Evolutionary conservation across 257 asterid genomes (phyloP), one percentile per base, ranked within the genome.

Genomic region (Solanum chilense): DNA sequence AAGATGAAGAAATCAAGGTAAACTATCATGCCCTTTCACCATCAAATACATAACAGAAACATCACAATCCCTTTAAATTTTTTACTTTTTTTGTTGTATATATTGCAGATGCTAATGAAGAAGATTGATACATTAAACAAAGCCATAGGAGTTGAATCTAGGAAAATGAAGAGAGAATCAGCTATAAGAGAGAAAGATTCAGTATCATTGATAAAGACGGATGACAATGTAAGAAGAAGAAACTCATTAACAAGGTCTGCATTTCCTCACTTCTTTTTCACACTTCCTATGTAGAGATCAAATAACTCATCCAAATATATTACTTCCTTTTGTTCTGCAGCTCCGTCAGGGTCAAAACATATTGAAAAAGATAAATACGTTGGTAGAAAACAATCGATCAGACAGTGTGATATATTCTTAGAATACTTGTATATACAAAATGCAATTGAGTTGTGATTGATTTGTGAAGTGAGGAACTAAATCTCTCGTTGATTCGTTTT

Each of bases 1-100:
- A 94, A 92, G 95, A 93, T n/a, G 98, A 95, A 87, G 97, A 94
- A 90, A 92, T 94, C 83, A 93, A 93, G 95, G 99, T 94, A 27
- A 83, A 15, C 9, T 56, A 39, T 66, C 64, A 71, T 9, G 37
- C 20, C 20, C 7, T 80, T 47, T 80, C 62, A 77, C 62, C 62
- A 77, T 77, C n/a, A 42, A n/a, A n/a, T 41, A 14, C 60, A 41
- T 44, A 42, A 42, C 37, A 78, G 66, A 45, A 78, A 18, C 27
- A 78, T 78, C 84, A 27, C n/a, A 7, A 18, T 47, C 29, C 44
- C 68, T 45, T 80, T 16, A 12, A 10, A 3, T 0, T 0, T 2
- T 5, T 62, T 44, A 37, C 39, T 5, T 37, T 6, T 37, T 37
- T 37, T 37, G 39, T 37, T 16, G 8, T 49, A 29, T 29, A 0